Base-by-base conservation (phyloP, 495 filamentous ascomycete genomes). In the Penicillium daleae region DNA sequence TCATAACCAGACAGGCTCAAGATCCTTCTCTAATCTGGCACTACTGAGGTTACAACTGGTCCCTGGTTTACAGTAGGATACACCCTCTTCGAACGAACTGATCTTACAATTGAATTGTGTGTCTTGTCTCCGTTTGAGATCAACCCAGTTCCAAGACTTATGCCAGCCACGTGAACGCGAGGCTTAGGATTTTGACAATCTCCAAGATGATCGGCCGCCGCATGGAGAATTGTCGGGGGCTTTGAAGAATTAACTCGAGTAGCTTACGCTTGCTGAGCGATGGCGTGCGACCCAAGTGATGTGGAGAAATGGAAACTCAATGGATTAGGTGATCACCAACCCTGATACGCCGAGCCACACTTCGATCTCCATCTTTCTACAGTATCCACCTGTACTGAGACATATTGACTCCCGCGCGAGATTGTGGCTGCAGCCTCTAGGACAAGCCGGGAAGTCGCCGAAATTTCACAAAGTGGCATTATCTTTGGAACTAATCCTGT, bases 261-360 rank as follows among this genome's bases (percentile, higher is more conserved):
- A 49, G 24, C 46, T 49, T 13, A 6, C 22, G 44, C 22, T 27
- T 22, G n/a, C 22, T 49, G 4, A 27, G n/a, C 17, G 42, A 29
- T 50, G 24, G 46, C 46, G 46, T 50, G 46, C 46, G 10, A 29
- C 26, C 46, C 24, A 50, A 50, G 46, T 50, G 13, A 29, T 17
- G 13, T 29, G 46, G 46, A 50, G 7, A 27, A 17, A 9, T 50
- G 21, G 12, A 50, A 29, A 29, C 46, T 50, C 24, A 29, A 48
- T 48, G 21, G 21, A 26, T 48, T 12, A 3, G 44, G 22, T 29
- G 22, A 7, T 50, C 15, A 13, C 3, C 7, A 19, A 42, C 26
- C 26, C 31, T 70, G 64, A 65, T 70, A 67, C 59, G 64, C 48
- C 10, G 62, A 65, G 35, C 65, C 67, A 56, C 7, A 52, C 46